Conservation (phyloP, 2,329 filamentous ascomycete genomes). For the Fusarium chuoi region DNA sequence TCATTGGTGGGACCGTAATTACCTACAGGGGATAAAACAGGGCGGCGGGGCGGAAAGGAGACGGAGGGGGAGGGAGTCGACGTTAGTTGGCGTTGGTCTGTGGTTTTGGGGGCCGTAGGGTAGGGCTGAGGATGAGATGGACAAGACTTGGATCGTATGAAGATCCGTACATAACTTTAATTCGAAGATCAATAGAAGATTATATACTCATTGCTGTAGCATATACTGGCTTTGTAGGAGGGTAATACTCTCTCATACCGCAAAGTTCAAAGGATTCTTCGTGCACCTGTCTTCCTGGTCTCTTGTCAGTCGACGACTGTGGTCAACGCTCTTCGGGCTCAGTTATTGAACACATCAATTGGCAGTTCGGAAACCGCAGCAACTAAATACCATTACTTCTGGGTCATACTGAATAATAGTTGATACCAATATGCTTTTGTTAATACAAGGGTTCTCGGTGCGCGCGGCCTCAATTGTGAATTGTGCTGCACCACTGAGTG, state of each 20-base stretch:
- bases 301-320: too few species aligned
- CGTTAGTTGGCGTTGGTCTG: not conserved
- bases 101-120: not conserved
- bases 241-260: fast-evolving
- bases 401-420: fast-evolving
- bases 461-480: too few species aligned
- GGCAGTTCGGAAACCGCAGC: too few species aligned
- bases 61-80: not conserved
- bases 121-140: conserved; percentile 1
- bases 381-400: fast-evolving
- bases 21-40: not conserved
- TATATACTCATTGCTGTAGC: fast-evolving
- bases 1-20: conserved; percentile 8
- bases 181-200: not conserved
- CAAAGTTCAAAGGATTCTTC: fast-evolving
- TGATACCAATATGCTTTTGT: too few species aligned
- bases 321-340: too few species aligned
- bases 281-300: not conserved
- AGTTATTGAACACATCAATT: fast-evolving
- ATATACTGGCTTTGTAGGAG: fast-evolving
- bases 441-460: not conserved
- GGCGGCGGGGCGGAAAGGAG: not conserved
- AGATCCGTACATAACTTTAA: too few species aligned
- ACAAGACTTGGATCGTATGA: not conserved
- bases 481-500: too few species aligned